Conservation (phyloP, 2,329 filamentous ascomycete genomes). For the Pseudogymnoascus sp. region DNA sequence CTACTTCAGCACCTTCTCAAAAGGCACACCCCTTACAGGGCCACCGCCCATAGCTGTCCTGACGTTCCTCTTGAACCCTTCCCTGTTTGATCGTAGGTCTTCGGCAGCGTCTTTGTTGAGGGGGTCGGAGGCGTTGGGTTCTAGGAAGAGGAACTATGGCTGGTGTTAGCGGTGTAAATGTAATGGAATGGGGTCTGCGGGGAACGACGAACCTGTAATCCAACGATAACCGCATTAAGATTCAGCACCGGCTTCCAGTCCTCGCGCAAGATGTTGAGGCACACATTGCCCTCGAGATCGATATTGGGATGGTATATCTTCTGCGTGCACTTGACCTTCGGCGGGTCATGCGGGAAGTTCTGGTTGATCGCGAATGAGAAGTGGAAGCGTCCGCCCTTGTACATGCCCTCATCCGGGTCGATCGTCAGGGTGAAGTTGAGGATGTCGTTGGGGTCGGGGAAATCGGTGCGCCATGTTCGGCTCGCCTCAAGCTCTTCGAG, state of each 20-base stretch:
- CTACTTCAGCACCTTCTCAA: conserved; percentile 71
- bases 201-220: conserved; percentile 59
- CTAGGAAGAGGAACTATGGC: conserved; percentile 82
- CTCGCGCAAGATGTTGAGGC: conserved; percentile 91
- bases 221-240: conserved; percentile 91
- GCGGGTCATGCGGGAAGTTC: conserved; percentile 94
- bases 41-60: conserved; percentile 76
- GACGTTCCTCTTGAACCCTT: conserved; percentile 88
- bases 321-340: conserved; percentile 92
- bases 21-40: conserved; percentile 60
- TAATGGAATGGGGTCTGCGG: background rate
- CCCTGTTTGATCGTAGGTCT: conserved; percentile 76
- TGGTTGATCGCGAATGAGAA: conserved; percentile 91
- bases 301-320: conserved; percentile 99
- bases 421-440: conserved; percentile 77
- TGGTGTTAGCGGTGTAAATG: background rate
- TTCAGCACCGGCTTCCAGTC: conserved; percentile 99
- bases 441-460: conserved; percentile 77
- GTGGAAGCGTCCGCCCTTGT: conserved; percentile 78
- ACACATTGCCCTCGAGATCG: conserved; percentile 94
- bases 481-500: conserved; percentile 73
- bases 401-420: conserved; percentile 78
- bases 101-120: conserved; percentile 97
- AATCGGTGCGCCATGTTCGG: conserved; percentile 71
- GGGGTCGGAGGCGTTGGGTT: conserved; percentile 95